phyloP scores from a whole-genome alignment of 176 grass and related monocot species.

The Oryza glumipatula region DNA sequence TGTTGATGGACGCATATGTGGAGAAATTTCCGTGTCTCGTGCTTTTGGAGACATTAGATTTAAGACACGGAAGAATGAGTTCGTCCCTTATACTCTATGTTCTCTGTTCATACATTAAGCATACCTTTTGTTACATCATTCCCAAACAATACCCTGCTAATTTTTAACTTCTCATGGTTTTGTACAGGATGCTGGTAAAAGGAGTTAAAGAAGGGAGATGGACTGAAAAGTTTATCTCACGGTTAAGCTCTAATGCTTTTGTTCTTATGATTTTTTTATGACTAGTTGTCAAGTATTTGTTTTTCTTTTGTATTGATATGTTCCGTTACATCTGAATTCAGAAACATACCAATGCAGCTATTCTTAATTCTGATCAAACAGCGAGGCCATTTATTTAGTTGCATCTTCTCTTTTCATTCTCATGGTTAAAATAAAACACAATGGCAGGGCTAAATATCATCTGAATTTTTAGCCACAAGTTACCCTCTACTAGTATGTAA shows the following conservation, averaged over 20 bases:
- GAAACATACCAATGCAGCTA: background rate
- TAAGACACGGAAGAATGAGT: conserved; percentile 93
- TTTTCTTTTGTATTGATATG: background rate
- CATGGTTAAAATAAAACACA: background rate
- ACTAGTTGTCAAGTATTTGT: background rate
- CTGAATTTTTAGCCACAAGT: background rate
- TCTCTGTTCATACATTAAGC: conserved; percentile 27
- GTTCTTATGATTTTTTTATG: background rate
- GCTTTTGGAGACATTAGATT: conserved; percentile 97
- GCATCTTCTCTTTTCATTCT: background rate
- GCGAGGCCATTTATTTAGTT: background rate
- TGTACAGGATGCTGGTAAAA: conserved; percentile 78
- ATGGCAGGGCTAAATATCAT: background rate
- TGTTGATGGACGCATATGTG: conserved; percentile 96
- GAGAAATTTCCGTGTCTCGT: conserved; percentile 93
- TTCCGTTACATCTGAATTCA: conserved; percentile 1
- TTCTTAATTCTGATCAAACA: conserved; percentile 19
- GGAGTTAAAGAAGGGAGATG: conserved; percentile 86
- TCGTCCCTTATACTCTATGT: conserved; percentile 56
- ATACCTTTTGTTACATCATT: conserved; percentile 7
- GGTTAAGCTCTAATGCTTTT: conserved; percentile 46
- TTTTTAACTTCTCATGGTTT: conserved; percentile 40
- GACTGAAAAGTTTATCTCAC: conserved; percentile 84
- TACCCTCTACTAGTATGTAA: background rate
- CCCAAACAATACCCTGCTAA: background rate